A percentile compares a stretch with the other conserved stretches of the same genome.
Evolutionary conservation across 228 moss, liverwort and hornwort genomes (phyloP).

Genomic region (Sphagnum magellanicum): DNA sequence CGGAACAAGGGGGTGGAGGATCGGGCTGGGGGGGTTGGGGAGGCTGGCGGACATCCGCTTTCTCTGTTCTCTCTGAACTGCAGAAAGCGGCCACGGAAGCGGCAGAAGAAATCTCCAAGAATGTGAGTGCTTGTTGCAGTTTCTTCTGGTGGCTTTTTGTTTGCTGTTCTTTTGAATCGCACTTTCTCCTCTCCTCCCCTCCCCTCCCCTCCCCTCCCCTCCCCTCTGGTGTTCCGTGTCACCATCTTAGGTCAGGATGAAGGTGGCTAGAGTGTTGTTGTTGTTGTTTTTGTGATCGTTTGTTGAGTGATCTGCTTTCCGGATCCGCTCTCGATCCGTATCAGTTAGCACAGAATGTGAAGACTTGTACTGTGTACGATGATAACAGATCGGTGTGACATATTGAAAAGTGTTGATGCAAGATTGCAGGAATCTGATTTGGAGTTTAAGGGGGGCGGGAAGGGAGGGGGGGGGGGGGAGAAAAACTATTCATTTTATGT

Average conservation of each 20-base stretch:
- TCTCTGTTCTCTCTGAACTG: slow-evolving; percentile 72
- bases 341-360: background rate
- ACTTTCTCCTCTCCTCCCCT: background rate
- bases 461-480: too few species aligned
- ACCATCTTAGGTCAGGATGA: background rate
- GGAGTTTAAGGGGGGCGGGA: too few species aligned
- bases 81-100: slow-evolving; percentile 88
- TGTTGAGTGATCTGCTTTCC: background rate
- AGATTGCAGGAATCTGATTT: too few species aligned
- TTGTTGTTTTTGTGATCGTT: background rate
- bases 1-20: background rate
- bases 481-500: background rate
- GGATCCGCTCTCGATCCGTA: background rate
- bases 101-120: slow-evolving; percentile 88
- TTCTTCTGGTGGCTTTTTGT: background rate
- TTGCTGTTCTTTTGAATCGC: slow-evolving; percentile 3
- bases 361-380: background rate
- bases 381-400: too few species aligned
- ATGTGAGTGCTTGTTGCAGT: slow-evolving; percentile 31
- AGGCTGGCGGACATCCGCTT: slow-evolving; percentile 51
- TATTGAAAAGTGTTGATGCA: too few species aligned
- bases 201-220: background rate
- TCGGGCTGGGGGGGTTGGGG: slow-evolving; percentile 50
- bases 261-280: too few species aligned
- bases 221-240: background rate